These are phyloP conservation scores for Sanghuangporus baumii DNA, from an alignment of 1,284 basidiomycete genomes.

Conservation along the genomic window DNA sequence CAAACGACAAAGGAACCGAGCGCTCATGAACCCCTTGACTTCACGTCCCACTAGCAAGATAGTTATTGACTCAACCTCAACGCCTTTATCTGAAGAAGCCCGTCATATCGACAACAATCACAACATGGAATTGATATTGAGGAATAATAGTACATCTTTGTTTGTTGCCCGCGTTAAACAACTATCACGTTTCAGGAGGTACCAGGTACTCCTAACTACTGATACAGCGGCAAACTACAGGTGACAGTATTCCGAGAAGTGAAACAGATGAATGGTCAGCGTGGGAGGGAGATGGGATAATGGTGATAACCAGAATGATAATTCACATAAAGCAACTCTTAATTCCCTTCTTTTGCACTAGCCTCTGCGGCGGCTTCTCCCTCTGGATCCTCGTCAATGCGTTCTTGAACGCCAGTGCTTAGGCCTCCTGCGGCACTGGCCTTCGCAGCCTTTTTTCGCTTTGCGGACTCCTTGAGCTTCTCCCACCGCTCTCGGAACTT, in stretches of 20 bases:
- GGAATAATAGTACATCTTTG: not conserved
- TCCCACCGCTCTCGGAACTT: slow-evolving; percentile 86
- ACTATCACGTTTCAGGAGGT: not conserved
- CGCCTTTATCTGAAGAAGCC: no score
- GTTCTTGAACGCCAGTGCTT: slow-evolving; percentile 42
- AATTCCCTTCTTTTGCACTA: not conserved
- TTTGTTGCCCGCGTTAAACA: not conserved
- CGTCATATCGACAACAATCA: no score
- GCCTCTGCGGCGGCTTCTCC: slow-evolving; percentile 41
- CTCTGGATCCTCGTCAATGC: slow-evolving; percentile 75
- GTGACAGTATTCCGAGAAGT: not conserved
- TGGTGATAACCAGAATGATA: not conserved
- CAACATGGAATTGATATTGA: no score
- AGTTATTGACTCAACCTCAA: no score
- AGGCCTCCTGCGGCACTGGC: slow-evolving; percentile 60
- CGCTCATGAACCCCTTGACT: no score
- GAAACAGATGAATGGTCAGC: not conserved
- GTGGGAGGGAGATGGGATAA: not conserved
- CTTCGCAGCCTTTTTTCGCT: slow-evolving; percentile 81
- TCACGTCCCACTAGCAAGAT: no score
- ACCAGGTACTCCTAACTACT: slow-evolving; percentile 5
- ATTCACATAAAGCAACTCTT: not conserved
- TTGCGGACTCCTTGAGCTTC: slow-evolving; percentile 80
- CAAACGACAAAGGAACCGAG: no score
- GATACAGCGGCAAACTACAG: slow-evolving; percentile 15